Evolutionary conservation across 2,329 filamentous ascomycete species (phyloP), one percentile per base, ranked within the genome.

Genomic region (Aspergillus ochraceus): DNA sequence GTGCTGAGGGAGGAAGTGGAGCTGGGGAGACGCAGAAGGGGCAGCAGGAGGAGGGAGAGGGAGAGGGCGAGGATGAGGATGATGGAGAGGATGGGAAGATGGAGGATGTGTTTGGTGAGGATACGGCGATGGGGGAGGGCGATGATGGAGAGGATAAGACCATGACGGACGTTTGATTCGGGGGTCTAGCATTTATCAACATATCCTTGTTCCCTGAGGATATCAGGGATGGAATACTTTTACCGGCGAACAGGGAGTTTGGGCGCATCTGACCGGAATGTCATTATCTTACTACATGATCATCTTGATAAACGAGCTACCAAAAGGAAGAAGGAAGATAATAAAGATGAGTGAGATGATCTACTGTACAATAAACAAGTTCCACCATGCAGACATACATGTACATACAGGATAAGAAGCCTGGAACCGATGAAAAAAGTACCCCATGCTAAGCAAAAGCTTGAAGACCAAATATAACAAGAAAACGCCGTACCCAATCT

Each of bases 71-170:
- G 12, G 76, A 70, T 26, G 76, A 70, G 10, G 78, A 78, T 52
- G 76, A 69, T 6, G 78, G 78, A 51, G 77, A 70, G 22, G 79
- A 81, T 67, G 79, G 77, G 8, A 76, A 72, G 64, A 80, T 81
- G 78, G 79, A 81, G 65, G 78, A 80, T 69, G 71, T 81, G 9
- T 80, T 81, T 61, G 79, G 79, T 1, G 76, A 79, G 46, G 74
- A 77, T 64, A 70, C 73, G 6, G 68, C 68, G 2, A 77, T 77
- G 73, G 74, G 70, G 4, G 74, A 74, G 52, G 70, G 70, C 4
- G 61, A 76, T 59, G 75, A 72, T 2, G 66, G 66, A 52, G 66
- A 68, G 56, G 77, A 80, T 60, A 76, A 75, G 57, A 72, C 73
- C 12, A 80, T 80, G 77, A 75, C 72, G 49, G 78, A 79, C 70